Evolutionary conservation across 2,329 filamentous ascomycete species (phyloP).

Genomic region (Hirsutella thompsonii): DNA sequence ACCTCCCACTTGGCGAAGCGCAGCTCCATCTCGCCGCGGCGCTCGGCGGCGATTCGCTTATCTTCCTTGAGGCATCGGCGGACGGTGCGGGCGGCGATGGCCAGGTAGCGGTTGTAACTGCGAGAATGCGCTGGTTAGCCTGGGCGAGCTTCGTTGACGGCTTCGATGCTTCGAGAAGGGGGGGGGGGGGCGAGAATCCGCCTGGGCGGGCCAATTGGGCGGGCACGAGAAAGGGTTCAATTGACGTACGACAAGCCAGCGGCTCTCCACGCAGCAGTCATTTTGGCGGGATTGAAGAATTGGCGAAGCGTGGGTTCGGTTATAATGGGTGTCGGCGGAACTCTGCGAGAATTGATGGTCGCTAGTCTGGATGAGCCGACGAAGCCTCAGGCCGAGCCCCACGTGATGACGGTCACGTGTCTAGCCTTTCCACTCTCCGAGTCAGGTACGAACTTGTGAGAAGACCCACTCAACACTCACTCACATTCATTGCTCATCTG

Average conservation of each 20-base stretch:
- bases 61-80: constrained; percentile 96
- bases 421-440: too few relatives aligned
- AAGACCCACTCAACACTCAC: too few relatives aligned
- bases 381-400: constrained; percentile 15
- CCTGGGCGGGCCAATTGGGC: too few relatives aligned
- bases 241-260: constrained; percentile 82
- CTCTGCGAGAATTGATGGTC: constrained; percentile 19
- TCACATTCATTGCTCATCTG: too few relatives aligned
- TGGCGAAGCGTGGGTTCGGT: constrained; percentile 14
- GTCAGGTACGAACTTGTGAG: too few relatives aligned
- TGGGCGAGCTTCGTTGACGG: constrained; percentile 10
- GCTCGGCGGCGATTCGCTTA: constrained; percentile 75
- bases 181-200: too few relatives aligned
- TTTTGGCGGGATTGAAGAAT: constrained; percentile 45
- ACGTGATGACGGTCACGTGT: not conserved
- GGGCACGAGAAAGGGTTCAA: constrained; percentile 12
- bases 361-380: constrained; percentile 11
- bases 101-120: constrained; percentile 99
- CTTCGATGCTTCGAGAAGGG: too few relatives aligned
- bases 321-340: constrained; percentile 21
- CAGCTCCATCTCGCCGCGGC: constrained; percentile 79
- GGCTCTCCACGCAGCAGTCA: constrained; percentile 97
- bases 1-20: constrained; percentile 95
- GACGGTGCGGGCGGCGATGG: constrained; percentile 86
- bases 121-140: constrained; percentile 18